phyloP scores from a whole-genome alignment of 371 early-diverging fungal genomes.

The Mucor sp. region DNA sequence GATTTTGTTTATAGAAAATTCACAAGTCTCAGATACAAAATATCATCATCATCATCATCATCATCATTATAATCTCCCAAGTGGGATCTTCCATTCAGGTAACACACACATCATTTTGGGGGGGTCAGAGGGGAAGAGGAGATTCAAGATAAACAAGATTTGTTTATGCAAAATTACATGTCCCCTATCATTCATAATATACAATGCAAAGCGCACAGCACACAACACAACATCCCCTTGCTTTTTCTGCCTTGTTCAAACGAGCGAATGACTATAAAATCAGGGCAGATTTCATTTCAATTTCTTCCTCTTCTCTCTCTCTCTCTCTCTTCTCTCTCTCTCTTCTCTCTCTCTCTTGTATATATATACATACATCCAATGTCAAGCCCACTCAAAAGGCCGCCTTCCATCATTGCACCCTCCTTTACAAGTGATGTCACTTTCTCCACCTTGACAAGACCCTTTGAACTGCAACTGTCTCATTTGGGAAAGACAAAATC shows the following conservation, averaged over 20 bases:
- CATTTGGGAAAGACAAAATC: conserved; percentile 11
- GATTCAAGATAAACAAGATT: background rate
- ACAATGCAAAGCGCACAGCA: background rate
- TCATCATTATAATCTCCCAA: background rate
- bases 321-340: background rate
- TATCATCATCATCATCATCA: background rate
- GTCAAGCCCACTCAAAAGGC: background rate
- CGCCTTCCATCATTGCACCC: background rate
- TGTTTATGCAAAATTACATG: conserved; percentile 9
- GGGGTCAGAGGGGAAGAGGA: no score
- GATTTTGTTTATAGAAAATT: background rate
- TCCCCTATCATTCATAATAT: background rate
- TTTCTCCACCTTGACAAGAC: conserved; percentile 16
- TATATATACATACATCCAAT: background rate
- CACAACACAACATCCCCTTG: background rate
- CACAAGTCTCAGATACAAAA: conserved; percentile 7
- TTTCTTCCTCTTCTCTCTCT: background rate
- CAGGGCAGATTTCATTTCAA: background rate
- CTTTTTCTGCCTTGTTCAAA: background rate
- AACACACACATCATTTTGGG: background rate
- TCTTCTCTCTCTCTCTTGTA: background rate
- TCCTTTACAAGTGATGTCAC: conserved; percentile 22
- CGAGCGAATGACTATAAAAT: background rate
- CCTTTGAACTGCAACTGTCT: conserved; percentile 12
- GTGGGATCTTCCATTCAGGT: background rate